Conservation (phyloP, 2,329 filamentous ascomycete species). For the Coniochaeta sp. region DNA sequence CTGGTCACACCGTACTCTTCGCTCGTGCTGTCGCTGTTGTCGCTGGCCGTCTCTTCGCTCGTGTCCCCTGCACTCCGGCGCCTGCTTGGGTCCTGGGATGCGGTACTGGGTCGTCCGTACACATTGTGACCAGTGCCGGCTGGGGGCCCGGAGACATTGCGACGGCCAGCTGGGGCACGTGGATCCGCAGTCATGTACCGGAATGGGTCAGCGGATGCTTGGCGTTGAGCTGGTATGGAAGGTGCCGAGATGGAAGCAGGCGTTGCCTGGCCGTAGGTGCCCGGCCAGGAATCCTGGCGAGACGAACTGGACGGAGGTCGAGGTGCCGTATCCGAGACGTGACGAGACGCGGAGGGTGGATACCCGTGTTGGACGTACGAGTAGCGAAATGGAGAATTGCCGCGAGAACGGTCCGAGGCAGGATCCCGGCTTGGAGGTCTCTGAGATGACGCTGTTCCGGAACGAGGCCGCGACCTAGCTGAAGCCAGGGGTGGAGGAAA, state of each 20-base stretch:
- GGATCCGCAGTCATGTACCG: conserved; percentile 42
- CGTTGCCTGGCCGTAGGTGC: neutral
- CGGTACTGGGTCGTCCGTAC: neutral
- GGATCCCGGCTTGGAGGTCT: conserved; percentile 17
- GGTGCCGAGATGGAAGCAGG: conserved; percentile 18
- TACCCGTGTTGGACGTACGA: conserved; percentile 30
- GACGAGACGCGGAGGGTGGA: conserved; percentile 23
- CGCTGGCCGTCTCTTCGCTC: conserved; percentile 6
- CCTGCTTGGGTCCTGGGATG: neutral
- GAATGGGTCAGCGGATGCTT: conserved; percentile 36
- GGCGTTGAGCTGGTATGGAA: conserved; percentile 18
- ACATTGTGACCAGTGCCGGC: conserved; percentile 10
- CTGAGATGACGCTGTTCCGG: conserved; percentile 30
- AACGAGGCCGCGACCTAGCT: conserved; percentile 31
- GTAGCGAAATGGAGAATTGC: conserved; percentile 36
- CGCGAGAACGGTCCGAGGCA: conserved; percentile 20
- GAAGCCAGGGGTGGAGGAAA: conserved; percentile 37
- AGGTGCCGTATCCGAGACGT: conserved; percentile 34
- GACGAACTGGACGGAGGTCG: conserved; percentile 18
- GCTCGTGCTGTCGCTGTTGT: conserved; percentile 3
- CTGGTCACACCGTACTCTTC: neutral
- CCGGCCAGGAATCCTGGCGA: conserved; percentile 23
- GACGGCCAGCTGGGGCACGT: conserved; percentile 27
- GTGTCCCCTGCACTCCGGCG: conserved; percentile 3
- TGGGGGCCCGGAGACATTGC: conserved; percentile 27